Evolutionary conservation across 768 basidiomycete genomes (phyloP).

Genomic region (Coprinopsis strossmayeri): DNA sequence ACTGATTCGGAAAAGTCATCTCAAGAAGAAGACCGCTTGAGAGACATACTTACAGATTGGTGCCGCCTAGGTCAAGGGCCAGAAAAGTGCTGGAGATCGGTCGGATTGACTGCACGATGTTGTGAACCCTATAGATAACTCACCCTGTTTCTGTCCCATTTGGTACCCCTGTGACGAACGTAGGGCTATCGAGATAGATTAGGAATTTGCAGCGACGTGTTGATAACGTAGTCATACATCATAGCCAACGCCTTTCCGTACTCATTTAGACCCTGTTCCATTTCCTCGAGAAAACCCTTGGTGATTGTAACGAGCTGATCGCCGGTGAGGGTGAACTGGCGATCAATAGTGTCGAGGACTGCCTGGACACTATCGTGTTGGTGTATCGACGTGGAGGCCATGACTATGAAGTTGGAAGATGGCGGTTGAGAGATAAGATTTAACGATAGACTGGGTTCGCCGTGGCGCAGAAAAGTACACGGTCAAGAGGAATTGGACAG

Average conservation of each 20-base stretch:
- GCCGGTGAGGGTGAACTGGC: conserved; percentile 62
- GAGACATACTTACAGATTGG: conserved; percentile 71
- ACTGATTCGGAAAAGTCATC: conserved; percentile 30
- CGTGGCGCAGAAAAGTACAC: background rate
- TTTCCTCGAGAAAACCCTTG: conserved; percentile 74
- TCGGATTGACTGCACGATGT: conserved; percentile 9
- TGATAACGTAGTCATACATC: conserved; percentile 51
- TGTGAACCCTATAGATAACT: conserved; percentile 15
- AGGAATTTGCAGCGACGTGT: background rate
- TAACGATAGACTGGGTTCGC: background rate
- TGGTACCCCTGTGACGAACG: conserved; percentile 93
- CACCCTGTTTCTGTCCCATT: conserved; percentile 93
- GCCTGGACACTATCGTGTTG: conserved; percentile 36
- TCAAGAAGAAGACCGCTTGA: background rate
- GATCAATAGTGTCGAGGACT: conserved; percentile 59
- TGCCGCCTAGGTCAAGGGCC: conserved; percentile 94
- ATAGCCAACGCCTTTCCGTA: conserved; percentile 88
- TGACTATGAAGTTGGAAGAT: conserved; percentile 15
- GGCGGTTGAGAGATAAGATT: background rate
- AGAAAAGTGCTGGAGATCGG: conserved; percentile 73
- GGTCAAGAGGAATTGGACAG: no score
- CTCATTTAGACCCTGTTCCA: conserved; percentile 60
- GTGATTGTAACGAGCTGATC: conserved; percentile 65
- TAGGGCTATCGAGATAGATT: conserved; percentile 50
- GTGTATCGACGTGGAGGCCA: conserved; percentile 38